phyloP scores from a whole-genome alignment of 2,329 filamentous ascomycete species.

The Ilyonectria robusta region DNA sequence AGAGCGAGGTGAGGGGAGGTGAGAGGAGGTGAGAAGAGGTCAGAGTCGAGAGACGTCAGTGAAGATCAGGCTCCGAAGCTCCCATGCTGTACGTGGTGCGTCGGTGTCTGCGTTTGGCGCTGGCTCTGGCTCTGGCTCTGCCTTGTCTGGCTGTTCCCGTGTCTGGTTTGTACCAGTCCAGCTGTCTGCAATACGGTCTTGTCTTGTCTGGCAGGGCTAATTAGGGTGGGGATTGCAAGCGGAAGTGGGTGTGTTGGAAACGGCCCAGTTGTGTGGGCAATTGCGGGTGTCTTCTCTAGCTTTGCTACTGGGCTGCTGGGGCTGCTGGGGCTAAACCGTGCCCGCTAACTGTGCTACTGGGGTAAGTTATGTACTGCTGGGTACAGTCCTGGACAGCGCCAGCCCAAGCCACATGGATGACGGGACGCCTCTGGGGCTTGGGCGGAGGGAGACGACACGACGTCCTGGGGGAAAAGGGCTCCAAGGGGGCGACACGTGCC shows the following conservation, averaged over 20 bases:
- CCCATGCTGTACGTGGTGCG: slow-evolving; percentile 19
- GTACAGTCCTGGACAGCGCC: slow-evolving; percentile 9
- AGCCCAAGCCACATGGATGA: slow-evolving; percentile 33
- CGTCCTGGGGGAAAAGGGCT: not conserved
- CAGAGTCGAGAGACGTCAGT: slow-evolving; percentile 38
- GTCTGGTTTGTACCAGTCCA: not conserved
- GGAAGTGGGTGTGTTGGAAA: not conserved
- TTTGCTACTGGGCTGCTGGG: too few species aligned
- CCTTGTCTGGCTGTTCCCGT: not conserved
- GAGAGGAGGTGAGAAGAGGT: slow-evolving; percentile 27
- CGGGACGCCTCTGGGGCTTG: slow-evolving; percentile 22
- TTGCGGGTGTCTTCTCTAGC: not conserved
- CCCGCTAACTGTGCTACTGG: not conserved
- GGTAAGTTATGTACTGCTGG: slow-evolving; percentile 10
- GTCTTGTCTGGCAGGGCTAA: not conserved
- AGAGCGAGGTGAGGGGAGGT: slow-evolving; percentile 14
- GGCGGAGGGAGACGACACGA: not conserved
- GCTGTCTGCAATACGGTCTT: not conserved
- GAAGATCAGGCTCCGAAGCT: slow-evolving; percentile 46
- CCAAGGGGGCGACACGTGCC: not conserved
- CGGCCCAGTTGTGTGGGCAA: not conserved
- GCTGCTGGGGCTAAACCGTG: too few species aligned
- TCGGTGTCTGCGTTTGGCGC: not conserved
- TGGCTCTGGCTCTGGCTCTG: too few species aligned
- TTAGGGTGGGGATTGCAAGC: not conserved